Conservation (phyloP, 73 alveolate genomes). For the Paramecium sexaurelia region DNA sequence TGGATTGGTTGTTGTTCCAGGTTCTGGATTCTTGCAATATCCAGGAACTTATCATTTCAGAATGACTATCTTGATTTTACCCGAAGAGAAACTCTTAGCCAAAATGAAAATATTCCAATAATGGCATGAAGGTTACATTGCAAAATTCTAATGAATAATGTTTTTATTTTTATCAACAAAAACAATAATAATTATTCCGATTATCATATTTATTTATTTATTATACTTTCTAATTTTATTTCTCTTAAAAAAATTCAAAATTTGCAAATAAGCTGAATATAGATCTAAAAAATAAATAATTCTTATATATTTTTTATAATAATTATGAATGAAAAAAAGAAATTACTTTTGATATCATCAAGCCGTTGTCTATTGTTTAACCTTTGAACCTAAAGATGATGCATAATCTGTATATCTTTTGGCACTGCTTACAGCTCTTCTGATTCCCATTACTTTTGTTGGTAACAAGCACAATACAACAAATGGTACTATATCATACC, state of each 20-base stretch:
- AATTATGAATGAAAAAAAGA: not conserved
- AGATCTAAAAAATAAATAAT: not conserved
- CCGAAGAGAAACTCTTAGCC: slow-evolving; percentile 64
- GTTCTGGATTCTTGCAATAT: slow-evolving; percentile 88
- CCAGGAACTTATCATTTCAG: slow-evolving; percentile 86
- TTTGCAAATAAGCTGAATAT: no score
- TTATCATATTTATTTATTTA: not conserved
- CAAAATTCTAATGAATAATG: not conserved
- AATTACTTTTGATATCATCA: not conserved
- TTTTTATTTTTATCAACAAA: not conserved
- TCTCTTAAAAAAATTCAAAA: no score
- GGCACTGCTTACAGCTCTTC: not conserved
- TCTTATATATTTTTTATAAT: not conserved
- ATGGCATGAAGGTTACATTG: slow-evolving; percentile 50
- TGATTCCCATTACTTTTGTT: not conserved
- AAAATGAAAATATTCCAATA: slow-evolving; percentile 71
- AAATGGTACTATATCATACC: slow-evolving; percentile 9
- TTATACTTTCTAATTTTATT: not conserved
- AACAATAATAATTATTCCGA: not conserved
- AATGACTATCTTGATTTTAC: slow-evolving; percentile 79
- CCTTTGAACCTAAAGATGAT: not conserved
- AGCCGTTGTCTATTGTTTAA: not conserved
- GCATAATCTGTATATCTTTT: not conserved
- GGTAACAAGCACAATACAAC: not conserved
- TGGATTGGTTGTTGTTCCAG: slow-evolving; percentile 93